A percentile compares a stretch with the other conserved stretches of the same genome.
These are phyloP conservation scores for Suhomyces pyralidae DNA, from an alignment of 805 yeast genomes.

Conservation along the genomic window DNA sequence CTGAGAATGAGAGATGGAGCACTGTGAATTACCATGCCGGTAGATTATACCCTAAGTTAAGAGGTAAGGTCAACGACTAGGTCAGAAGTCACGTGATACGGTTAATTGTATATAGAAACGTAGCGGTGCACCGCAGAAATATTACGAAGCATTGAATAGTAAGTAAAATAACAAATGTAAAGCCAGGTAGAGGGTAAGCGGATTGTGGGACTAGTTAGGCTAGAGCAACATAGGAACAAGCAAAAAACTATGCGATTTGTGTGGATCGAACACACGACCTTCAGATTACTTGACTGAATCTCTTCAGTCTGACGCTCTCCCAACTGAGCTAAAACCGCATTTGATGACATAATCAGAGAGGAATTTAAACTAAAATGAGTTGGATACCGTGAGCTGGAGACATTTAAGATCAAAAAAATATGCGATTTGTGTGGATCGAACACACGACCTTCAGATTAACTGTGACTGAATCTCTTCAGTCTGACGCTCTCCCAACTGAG, in stretches of 20 bases:
- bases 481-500: slow-evolving; percentile 40
- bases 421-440: slow-evolving; percentile 81
- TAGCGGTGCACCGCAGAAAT: not conserved
- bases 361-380: not conserved
- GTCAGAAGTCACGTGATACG: not conserved
- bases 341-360: not conserved
- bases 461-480: slow-evolving; percentile 30
- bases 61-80: slow-evolving; percentile 41
- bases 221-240: not conserved
- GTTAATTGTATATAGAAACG: not conserved
- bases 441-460: slow-evolving; percentile 80
- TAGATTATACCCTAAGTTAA: slow-evolving; percentile 54
- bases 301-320: slow-evolving; percentile 41
- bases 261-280: slow-evolving; percentile 63
- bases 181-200: not conserved
- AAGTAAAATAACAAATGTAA: not conserved
- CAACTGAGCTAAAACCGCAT: slow-evolving; percentile 38
- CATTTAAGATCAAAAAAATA: slow-evolving; percentile 11
- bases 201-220: not conserved
- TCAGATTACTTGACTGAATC: slow-evolving; percentile 44
- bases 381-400: not conserved
- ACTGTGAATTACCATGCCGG: slow-evolving; percentile 56
- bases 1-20: slow-evolving; percentile 39
- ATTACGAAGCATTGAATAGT: not conserved
- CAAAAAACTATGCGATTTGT: slow-evolving; percentile 23